A percentile compares a stretch with the other conserved stretches of the same genome.
Conservation (phyloP, 345 rosid species). For the Brassica juncea region DNA sequence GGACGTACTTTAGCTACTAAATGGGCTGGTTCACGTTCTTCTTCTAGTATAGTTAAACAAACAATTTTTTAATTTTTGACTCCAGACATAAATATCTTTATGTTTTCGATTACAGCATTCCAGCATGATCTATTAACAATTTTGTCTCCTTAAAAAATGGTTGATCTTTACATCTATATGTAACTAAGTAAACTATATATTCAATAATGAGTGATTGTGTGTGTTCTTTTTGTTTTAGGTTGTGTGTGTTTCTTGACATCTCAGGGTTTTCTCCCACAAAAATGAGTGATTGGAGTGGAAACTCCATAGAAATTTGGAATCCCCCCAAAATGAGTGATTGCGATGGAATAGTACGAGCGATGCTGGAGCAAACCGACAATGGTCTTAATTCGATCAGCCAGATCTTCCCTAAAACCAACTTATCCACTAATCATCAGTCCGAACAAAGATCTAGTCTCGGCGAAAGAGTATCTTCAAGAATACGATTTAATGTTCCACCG, state of each 20-base stretch:
- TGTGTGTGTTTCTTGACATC: neutral
- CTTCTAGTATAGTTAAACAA: neutral
- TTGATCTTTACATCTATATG: neutral
- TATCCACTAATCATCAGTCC: neutral
- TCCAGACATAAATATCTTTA: neutral
- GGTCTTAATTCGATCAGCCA: conserved; percentile 8
- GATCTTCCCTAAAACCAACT: conserved; percentile 6
- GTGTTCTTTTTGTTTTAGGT: neutral
- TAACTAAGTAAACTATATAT: neutral
- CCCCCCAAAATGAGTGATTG: neutral
- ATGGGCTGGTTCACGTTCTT: neutral
- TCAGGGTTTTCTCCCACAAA: neutral
- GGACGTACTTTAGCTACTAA: neutral
- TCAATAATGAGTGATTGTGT: no score
- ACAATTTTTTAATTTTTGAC: neutral
- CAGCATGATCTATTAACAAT: neutral
- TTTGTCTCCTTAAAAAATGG: neutral
- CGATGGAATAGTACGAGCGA: neutral
- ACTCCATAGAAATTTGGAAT: neutral
- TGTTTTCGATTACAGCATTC: neutral
- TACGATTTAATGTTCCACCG: neutral
- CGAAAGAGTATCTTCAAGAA: conserved; percentile 16
- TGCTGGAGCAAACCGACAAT: conserved; percentile 12
- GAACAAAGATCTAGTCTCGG: conserved; percentile 18
- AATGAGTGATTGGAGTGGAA: neutral